Evolutionary conservation across 139 green algal genomes (phyloP), one percentile per base, ranked within the genome.

Genomic region (Chlamydomonas sp.): DNA sequence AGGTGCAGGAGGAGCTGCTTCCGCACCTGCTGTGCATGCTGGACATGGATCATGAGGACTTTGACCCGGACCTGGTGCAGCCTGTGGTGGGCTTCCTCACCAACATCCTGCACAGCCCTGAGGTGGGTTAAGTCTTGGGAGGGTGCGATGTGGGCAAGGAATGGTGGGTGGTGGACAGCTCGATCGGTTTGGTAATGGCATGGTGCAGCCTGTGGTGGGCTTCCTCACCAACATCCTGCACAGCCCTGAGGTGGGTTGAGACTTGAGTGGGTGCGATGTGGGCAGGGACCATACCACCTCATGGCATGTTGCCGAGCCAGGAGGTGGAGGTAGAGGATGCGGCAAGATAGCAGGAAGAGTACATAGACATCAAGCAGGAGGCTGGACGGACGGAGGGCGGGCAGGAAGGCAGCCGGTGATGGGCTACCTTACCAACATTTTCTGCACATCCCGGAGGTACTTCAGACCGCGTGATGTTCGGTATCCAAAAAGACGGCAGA

Each of bases 171-270:
- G n/a, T n/a, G n/a, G n/a, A n/a, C n/a, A n/a, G n/a, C n/a, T n/a
- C n/a, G n/a, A n/a, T n/a, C n/a, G n/a, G n/a, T 86, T 86, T 61
- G 59, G 79, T 17, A 69, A 69, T 8, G 81, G 79, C 3, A 18
- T 86, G 20, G 71, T 71, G 61, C 9, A 15, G n/a, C 16, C 71
- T 61, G 81, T 63, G 2, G 60, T 86, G 20, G 63, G 63, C 71
- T 62, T 86, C 49, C 57, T 85, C 14, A 68, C 57, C 67, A 60
- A 60, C 58, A 67, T 72, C 58, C 80, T 85, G 4, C 16, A 18
- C 67, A 85, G 80, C 67, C 80, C 67, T 31, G 80, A 85, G 80
- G 80, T 85, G 59, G 15, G 80, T 57, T 16, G 69, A 49, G 16
- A 49, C 31, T 49, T 49, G 31, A 18, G 69, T 6, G 9, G 15